Base-by-base conservation (phyloP, 257 asterid genomes). In the Eustoma russellianum region DNA sequence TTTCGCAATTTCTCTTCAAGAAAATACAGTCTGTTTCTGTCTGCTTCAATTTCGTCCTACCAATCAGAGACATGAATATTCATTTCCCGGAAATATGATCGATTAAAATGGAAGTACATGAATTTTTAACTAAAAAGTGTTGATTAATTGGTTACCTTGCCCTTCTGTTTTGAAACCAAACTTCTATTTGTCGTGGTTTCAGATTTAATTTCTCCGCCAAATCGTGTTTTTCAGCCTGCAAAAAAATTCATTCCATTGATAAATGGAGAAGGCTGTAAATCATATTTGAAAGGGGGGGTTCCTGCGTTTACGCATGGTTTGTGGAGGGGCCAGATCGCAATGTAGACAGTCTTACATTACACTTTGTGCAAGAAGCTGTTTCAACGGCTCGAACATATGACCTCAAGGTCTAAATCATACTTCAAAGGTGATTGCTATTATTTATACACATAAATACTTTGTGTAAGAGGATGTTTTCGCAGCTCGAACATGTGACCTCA, bases 161-260 rank as follows among this genome's bases (percentile, higher is more conserved):
- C 74, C 94, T 76, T 64, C 91, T 59, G 66, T 84, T 84, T 41
- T 84, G 91, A 70, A 84, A 84, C 94, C 94, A 84, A 70, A 84
- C 91, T 69, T 84, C 91, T 0, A 84, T 87, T 69, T 84, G 94
- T 52, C 94, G 56, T 18, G 88, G 85, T 52, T 71, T 77, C 50
- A 84, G 83, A 52, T 73, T 77, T 75, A 84, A 58, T 47, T 69
- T 77, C 24, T 66, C 75, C 24, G 94, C 85, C 46, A 84, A 81
- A 19, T 59, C 64, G 24, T 70, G 74, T 62, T 78, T 81, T 28
- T 74, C 77, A 53, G 68, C 73, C 90, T 81, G 75, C 65, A 51
- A 58, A 45, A 1, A 35, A 2, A 30, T 33, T 41, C 2, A 41
- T 17, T 14, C 15, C 7, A n/a, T 38, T 7, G 0, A 47, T 38